Percentiles rank a stretch among this genome's conserved stretches.
Evolutionary conservation across 805 yeast genomes (phyloP).

Genomic region (Torulaspora microellipsoides): DNA sequence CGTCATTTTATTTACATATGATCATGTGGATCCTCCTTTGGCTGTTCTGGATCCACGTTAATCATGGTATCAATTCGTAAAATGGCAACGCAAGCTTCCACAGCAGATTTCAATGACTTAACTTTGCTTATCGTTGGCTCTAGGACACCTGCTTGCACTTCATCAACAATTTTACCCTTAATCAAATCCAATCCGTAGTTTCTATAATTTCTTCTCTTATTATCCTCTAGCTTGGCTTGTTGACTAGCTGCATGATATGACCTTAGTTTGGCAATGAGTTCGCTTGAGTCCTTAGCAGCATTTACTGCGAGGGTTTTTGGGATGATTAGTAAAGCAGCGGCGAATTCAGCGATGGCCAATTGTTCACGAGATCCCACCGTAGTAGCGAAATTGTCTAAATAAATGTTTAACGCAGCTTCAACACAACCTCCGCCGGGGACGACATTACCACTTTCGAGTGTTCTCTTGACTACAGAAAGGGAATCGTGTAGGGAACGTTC

Average conservation of each 20-base stretch:
- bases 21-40: slow-evolving; percentile 86
- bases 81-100: slow-evolving; percentile 97
- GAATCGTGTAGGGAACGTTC: slow-evolving; percentile 96
- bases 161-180: slow-evolving; percentile 88
- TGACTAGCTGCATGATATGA: slow-evolving; percentile 96
- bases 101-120: slow-evolving; percentile 88
- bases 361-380: slow-evolving; percentile 97
- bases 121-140: slow-evolving; percentile 95
- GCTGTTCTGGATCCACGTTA: slow-evolving; percentile 92
- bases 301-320: slow-evolving; percentile 96
- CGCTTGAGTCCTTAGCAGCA: slow-evolving; percentile 96
- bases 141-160: slow-evolving; percentile 75
- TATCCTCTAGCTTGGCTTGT: slow-evolving; percentile 74
- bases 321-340: slow-evolving; percentile 78
- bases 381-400: slow-evolving; percentile 94
- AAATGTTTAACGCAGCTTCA: slow-evolving; percentile 91
- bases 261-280: slow-evolving; percentile 89
- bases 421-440: slow-evolving; percentile 99
- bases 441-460: slow-evolving; percentile 87
- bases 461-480: slow-evolving; percentile 88
- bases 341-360: slow-evolving; percentile 96
- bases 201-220: slow-evolving; percentile 78
- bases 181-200: slow-evolving; percentile 91
- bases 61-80: slow-evolving; percentile 98
- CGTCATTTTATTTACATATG: slow-evolving; percentile 38